Conservation (phyloP, 192 early-diverging fungal genomes). For the Podila clonocystis region DNA sequence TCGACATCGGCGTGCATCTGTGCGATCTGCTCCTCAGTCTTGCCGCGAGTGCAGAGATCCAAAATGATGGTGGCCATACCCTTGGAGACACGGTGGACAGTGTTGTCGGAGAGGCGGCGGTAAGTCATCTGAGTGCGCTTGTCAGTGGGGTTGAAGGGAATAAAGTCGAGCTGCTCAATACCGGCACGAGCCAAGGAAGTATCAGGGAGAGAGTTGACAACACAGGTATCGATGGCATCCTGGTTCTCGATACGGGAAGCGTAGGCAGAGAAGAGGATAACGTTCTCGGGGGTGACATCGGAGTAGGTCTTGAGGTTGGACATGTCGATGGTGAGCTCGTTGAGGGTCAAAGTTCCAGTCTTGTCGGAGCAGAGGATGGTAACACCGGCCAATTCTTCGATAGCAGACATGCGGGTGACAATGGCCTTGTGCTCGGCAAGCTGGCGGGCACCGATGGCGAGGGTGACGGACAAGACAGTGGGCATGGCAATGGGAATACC, state of each 20-base stretch:
- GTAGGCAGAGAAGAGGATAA: slow-evolving; percentile 76
- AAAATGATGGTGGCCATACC: slow-evolving; percentile 80
- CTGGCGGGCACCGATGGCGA: slow-evolving; percentile 84
- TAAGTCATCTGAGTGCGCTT: slow-evolving; percentile 83
- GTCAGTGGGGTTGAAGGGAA: slow-evolving; percentile 80
- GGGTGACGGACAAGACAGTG: slow-evolving; percentile 77
- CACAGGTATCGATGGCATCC: slow-evolving; percentile 84
- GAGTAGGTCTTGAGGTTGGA: slow-evolving; percentile 77
- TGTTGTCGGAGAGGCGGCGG: slow-evolving; percentile 69
- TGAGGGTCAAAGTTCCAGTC: slow-evolving; percentile 94
- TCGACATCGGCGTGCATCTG: slow-evolving; percentile 69
- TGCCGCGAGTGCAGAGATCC: slow-evolving; percentile 77
- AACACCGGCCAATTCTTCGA: slow-evolving; percentile 84
- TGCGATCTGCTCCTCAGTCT: slow-evolving; percentile 66
- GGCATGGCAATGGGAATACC: slow-evolving; percentile 88
- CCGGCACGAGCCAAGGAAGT: slow-evolving; percentile 63
- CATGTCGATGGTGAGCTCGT: slow-evolving; percentile 80
- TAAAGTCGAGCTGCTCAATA: slow-evolving; percentile 74
- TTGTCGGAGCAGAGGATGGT: slow-evolving; percentile 93
- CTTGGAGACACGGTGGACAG: slow-evolving; percentile 75
- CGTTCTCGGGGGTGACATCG: slow-evolving; percentile 64
- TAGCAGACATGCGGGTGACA: slow-evolving; percentile 82
- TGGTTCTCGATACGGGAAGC: slow-evolving; percentile 82
- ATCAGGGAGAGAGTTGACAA: slow-evolving; percentile 74
- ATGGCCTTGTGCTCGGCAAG: slow-evolving; percentile 86